Percentiles rank a stretch among this genome's conserved stretches.
phyloP scores from a whole-genome alignment of 2,329 filamentous ascomycete genomes.

The Cordyceps farinosa region DNA sequence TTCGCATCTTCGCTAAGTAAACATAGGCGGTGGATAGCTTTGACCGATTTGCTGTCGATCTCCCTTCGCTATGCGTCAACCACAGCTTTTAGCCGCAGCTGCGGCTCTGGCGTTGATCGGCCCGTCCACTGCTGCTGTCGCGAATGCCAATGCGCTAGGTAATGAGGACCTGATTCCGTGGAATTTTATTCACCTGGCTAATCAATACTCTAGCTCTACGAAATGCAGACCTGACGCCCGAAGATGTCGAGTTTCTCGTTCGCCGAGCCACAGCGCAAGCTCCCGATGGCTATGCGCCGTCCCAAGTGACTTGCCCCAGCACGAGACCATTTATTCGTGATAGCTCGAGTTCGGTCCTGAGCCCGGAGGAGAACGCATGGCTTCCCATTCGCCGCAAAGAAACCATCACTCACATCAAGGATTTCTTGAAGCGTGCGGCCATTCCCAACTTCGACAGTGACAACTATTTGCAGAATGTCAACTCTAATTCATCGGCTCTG shows the following conservation, averaged over 20 bases:
- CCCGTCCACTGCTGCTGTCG: slow-evolving; percentile 1
- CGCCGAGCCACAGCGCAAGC: slow-evolving; percentile 23
- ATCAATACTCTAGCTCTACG: background rate
- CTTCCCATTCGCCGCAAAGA: slow-evolving; percentile 66
- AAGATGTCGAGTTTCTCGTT: slow-evolving; percentile 13
- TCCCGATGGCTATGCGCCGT: slow-evolving; percentile 64
- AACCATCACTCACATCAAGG: slow-evolving; percentile 70
- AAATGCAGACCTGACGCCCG: background rate
- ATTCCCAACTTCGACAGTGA: slow-evolving; percentile 77
- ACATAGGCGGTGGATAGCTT: background rate
- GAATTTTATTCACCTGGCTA: background rate
- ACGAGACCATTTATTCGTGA: slow-evolving; percentile 60
- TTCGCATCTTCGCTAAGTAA: background rate
- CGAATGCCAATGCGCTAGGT: slow-evolving; percentile 3
- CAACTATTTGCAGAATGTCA: slow-evolving; percentile 56
- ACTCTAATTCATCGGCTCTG: slow-evolving; percentile 33
- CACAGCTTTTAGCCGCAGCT: slow-evolving; percentile 10
- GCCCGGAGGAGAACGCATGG: slow-evolving; percentile 70
- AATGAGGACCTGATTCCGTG: background rate
- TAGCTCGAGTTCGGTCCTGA: slow-evolving; percentile 58
- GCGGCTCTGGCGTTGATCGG: background rate
- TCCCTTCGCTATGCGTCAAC: slow-evolving; percentile 8
- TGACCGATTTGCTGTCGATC: background rate
- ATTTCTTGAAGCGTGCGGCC: slow-evolving; percentile 66
- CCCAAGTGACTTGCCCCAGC: slow-evolving; percentile 63